These are phyloP conservation scores for Melastoma malabathricum DNA, from an alignment of 345 rosid genomes.

Conservation along the genomic window DNA sequence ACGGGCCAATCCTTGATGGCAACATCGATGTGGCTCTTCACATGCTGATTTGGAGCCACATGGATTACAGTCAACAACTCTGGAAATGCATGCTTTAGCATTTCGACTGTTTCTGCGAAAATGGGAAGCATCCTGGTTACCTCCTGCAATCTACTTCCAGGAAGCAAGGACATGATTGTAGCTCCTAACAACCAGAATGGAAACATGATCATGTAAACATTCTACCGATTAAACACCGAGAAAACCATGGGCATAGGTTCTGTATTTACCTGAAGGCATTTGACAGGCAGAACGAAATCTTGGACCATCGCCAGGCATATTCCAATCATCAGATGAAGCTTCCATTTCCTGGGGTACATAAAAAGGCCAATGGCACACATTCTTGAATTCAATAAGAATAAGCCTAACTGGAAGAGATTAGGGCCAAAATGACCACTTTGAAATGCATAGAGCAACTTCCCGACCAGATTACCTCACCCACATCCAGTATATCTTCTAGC, in stretches of 20 bases:
- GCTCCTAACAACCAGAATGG: constrained; percentile 35
- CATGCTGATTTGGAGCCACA: constrained; percentile 66
- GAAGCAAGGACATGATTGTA: constrained; percentile 53
- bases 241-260: not conserved
- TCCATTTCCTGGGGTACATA: constrained; percentile 26
- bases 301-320: constrained; percentile 33
- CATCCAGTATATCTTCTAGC: constrained; percentile 61
- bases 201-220: constrained; percentile 2
- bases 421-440: not conserved
- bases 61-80: constrained; percentile 45
- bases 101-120: constrained; percentile 36
- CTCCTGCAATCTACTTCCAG: constrained; percentile 96
- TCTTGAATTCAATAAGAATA: not conserved
- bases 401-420: not conserved
- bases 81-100: constrained; percentile 34
- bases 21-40: constrained; percentile 33
- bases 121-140: constrained; percentile 80
- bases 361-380: not conserved
- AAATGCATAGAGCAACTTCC: not conserved
- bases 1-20: constrained; percentile 55
- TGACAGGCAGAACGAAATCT: constrained; percentile 26
- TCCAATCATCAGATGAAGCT: constrained; percentile 18
- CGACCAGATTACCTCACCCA: constrained; percentile 27
- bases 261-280: constrained; percentile 44
- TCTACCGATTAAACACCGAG: not conserved